Conservation (phyloP, 2,329 filamentous ascomycete genomes). For the Aspergillus ochraceoroseus region DNA sequence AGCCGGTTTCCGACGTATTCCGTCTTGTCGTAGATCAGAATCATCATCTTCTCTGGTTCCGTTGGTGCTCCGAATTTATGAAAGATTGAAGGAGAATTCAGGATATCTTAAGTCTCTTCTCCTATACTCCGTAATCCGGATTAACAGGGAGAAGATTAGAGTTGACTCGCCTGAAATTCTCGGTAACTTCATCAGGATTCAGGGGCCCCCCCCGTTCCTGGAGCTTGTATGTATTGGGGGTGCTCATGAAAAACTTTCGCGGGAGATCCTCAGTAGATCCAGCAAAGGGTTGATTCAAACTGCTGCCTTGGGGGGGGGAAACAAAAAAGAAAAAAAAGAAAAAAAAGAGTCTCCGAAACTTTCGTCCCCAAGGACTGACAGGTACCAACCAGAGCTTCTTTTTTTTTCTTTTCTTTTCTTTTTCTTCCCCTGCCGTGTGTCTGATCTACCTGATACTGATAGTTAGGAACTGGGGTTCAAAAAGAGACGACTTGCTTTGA, state of each 20-base stretch:
- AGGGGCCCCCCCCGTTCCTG: conserved; percentile 24
- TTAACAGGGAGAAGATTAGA: conserved; percentile 19
- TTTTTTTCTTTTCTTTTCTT: too few species aligned
- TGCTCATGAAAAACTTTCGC: conserved; percentile 29
- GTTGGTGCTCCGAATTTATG: too few species aligned
- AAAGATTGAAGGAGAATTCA: too few species aligned
- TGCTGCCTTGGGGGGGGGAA: too few species aligned
- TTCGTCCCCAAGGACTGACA: background rate
- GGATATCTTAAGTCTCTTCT: too few species aligned
- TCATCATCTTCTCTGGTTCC: too few species aligned
- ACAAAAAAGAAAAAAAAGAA: background rate
- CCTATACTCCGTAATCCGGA: too few species aligned
- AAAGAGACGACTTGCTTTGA: too few species aligned
- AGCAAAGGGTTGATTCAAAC: conserved; percentile 15
- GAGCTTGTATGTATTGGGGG: conserved; percentile 28
- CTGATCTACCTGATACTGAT: too few species aligned
- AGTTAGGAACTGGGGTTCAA: too few species aligned
- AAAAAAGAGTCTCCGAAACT: background rate
- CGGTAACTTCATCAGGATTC: conserved; percentile 24
- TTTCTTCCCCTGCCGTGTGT: too few species aligned
- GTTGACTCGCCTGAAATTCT: conserved; percentile 22
- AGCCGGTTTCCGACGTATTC: background rate
- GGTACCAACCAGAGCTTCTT: too few species aligned
- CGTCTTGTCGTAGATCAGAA: conserved; percentile 6
- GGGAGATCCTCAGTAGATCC: conserved; percentile 39